Conservation (phyloP, 2,329 filamentous ascomycete species). For the Polytolypa hystricis region DNA sequence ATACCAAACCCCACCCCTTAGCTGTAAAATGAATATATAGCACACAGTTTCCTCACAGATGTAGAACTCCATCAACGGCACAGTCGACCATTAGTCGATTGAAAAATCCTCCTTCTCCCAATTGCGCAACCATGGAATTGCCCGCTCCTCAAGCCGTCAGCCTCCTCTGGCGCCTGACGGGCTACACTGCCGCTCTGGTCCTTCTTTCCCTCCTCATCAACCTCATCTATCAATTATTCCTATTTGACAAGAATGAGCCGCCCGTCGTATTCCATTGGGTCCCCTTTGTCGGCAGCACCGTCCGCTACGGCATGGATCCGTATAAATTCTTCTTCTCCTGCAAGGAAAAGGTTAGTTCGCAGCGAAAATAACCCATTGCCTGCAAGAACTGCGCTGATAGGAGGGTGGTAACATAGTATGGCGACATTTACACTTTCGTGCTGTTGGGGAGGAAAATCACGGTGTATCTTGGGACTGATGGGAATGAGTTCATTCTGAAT, state of each 20-base stretch:
- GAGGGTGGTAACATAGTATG: constrained; percentile 50
- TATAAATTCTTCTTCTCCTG: constrained; percentile 69
- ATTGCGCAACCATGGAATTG: too few relatives aligned
- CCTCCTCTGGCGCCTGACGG: too few relatives aligned
- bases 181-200: constrained; percentile 37
- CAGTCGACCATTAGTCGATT: too few relatives aligned
- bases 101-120: too few relatives aligned
- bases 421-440: constrained; percentile 83
- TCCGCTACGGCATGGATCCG: constrained; percentile 44
- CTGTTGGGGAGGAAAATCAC: constrained; percentile 81
- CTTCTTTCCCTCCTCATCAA: constrained; percentile 57
- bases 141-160: too few relatives aligned
- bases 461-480: constrained; percentile 67
- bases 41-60: too few relatives aligned
- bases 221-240: constrained; percentile 61
- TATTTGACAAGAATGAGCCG: constrained; percentile 56
- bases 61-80: too few relatives aligned
- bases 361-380: constrained; percentile 24
- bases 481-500: constrained; percentile 89
- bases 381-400: constrained; percentile 33
- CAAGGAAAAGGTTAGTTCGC: constrained; percentile 54
- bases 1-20: too few relatives aligned
- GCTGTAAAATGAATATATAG: too few relatives aligned
- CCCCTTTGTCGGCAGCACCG: constrained; percentile 41
- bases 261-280: constrained; percentile 73